Evolutionary conservation across 1,139 yeast species (phyloP), one percentile per base, ranked within the genome.

Genomic region (Pneumocystis murina): DNA sequence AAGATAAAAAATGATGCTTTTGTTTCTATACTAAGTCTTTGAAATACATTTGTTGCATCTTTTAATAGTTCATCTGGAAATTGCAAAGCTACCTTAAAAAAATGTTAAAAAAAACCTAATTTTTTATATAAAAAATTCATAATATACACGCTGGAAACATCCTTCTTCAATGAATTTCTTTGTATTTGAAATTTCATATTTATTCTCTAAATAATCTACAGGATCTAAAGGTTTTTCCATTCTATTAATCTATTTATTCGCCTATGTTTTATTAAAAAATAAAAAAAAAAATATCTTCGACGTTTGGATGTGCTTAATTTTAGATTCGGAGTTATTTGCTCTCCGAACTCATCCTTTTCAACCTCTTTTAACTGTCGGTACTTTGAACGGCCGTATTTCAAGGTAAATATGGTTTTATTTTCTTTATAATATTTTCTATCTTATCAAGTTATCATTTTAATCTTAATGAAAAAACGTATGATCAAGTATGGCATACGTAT

Each of bases 61-160:
- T 84, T 79, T 0, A 94, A 81, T 62, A 90, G 76, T 7, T 76
- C 69, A 73, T 94, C 98, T 0, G 98, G 97, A 69, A 94, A 91
- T 74, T 92, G 99, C 55, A 92, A 76, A 0, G 97, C 91, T 2
- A 91, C 64, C 64, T 62, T 33, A 33, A 33, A 33, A n/a, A 33
- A 33, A 33, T 33, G 4, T 33, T 7, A 33, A 33, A 33, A 33
- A 33, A 33, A 5, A 7, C 7, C 17, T 5, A 8, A 3, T 20
- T 17, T 40, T 41, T 41, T 8, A n/a, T 17, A 17, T 20, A 41
- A 14, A 38, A 38, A 38, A 38, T 14, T 2, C n/a, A 14, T 6
- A 14, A 4, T 17, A 17, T 41, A 41, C 54, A 17, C 54, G 54
- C 14, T 17, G 2, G 7, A 41, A 41, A 16, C 14, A 1, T 8